Conservation (phyloP, 306 rosid species). For the Prinsepia uniflora region DNA sequence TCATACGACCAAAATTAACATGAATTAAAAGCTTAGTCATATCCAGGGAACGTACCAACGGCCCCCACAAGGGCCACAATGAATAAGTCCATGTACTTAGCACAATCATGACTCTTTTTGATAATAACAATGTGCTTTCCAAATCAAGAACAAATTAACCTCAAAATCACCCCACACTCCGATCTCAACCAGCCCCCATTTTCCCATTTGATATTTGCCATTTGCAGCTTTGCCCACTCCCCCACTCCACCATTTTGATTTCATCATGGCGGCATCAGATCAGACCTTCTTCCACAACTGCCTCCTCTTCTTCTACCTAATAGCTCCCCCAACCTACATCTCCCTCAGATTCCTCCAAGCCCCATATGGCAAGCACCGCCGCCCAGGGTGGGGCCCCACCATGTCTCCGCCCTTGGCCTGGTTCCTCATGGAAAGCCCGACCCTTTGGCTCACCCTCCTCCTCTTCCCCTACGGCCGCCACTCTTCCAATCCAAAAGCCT, state of each 20-base stretch:
- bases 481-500: slow-evolving; percentile 48
- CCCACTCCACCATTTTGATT: not conserved
- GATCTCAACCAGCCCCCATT: not conserved
- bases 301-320: slow-evolving; percentile 43
- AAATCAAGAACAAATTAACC: not conserved
- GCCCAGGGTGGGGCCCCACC: slow-evolving; percentile 79
- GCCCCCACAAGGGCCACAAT: not conserved
- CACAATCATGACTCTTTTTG: not conserved
- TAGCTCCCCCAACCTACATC: slow-evolving; percentile 60
- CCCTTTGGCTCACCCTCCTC: slow-evolving; percentile 65
- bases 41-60: too few relatives aligned
- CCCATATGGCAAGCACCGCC: slow-evolving; percentile 75
- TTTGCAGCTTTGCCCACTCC: too few relatives aligned
- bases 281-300: slow-evolving; percentile 33
- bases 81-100: not conserved
- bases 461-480: slow-evolving; percentile 58
- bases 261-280: slow-evolving; percentile 20
- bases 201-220: too few relatives aligned
- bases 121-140: not conserved
- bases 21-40: too few relatives aligned
- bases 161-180: not conserved
- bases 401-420: slow-evolving; percentile 67
- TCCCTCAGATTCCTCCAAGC: slow-evolving; percentile 64
- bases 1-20: too few relatives aligned
- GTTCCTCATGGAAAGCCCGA: slow-evolving; percentile 87